These are phyloP conservation scores for Myriosclerotinia scirpicola DNA, from an alignment of 2,329 filamentous ascomycete species.

Conservation along the genomic window DNA sequence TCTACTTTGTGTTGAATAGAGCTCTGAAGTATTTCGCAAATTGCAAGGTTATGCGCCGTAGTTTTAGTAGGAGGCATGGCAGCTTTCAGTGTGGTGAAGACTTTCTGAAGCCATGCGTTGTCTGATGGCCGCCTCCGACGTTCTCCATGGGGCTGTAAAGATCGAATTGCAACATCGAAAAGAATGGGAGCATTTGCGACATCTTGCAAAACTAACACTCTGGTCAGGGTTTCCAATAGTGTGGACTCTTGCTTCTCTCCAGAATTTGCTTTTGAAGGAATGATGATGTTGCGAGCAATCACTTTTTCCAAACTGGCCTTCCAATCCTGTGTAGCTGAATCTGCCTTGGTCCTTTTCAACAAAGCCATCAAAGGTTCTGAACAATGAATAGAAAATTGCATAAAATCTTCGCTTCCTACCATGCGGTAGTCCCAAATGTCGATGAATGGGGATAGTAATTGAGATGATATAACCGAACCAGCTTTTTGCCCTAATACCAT, in stretches of 20 bases:
- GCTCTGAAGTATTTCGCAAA: conserved; percentile 40
- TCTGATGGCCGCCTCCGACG: conserved; percentile 48
- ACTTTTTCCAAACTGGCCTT: conserved; percentile 37
- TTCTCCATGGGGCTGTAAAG: conserved; percentile 45
- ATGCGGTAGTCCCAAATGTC: conserved; percentile 37
- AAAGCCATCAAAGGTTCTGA: conserved; percentile 37
- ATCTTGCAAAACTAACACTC: conserved; percentile 33
- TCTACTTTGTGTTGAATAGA: conserved; percentile 41
- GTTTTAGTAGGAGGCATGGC: conserved; percentile 31
- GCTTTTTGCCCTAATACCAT: conserved; percentile 22
- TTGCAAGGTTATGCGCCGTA: conserved; percentile 33
- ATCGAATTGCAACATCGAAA: conserved; percentile 48
- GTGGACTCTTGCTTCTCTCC: conserved; percentile 27
- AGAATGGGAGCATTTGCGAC: conserved; percentile 46
- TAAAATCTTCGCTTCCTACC: conserved; percentile 30
- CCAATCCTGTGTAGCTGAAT: conserved; percentile 28
- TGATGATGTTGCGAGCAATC: conserved; percentile 41
- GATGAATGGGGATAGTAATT: conserved; percentile 38
- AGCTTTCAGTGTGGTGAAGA: conserved; percentile 44
- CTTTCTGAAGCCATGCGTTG: conserved; percentile 50
- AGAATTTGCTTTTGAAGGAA: conserved; percentile 38
- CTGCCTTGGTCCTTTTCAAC: conserved; percentile 29
- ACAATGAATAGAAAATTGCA: conserved; percentile 40
- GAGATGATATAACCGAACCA: background rate
- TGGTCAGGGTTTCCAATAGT: conserved; percentile 35